Base-by-base conservation (phyloP, 1,284 basidiomycete species). In the Microbotryomycetes sp. region DNA sequence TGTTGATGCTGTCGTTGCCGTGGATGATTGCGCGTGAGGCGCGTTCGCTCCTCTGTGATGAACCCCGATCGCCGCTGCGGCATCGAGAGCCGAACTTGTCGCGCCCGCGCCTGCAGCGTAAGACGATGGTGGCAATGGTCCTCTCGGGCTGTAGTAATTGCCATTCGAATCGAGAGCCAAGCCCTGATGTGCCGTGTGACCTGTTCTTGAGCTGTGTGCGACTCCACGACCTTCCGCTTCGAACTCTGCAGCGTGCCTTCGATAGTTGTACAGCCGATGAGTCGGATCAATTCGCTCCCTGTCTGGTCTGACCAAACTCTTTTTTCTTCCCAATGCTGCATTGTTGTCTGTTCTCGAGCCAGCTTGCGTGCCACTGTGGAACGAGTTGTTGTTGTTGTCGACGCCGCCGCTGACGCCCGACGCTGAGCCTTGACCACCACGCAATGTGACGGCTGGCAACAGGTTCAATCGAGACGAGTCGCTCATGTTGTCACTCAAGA, bases 251-350 rank as follows among this genome's bases (percentile, higher is more conserved):
- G 90, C 89, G 77, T 89, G 92, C 67, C 83, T 87, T 57, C 92
- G 86, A 78, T 98, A 98, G 78, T 97, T 88, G 86, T 88, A 98
- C 70, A 94, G 86, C 49, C 92, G 83, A 80, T 97, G 92, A 53
- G 85, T 86, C 9, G 93, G 92, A 74, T 97, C 93, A 72, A 97
- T 91, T 80, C 94, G 89, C 80, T 97, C 94, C 65, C 94, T 82
- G 77, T 98, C 94, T 7, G 96, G 94, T 60, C 84, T 81, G 58
- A 97, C 90, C 52, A 98, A 82, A 73, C 87, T 91, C 82, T 93
- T 94, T 81, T 97, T 97, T 26, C 67, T 60, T 42, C 30, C 28
- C 16, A 55, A 42, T 31, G 23, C 31, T 22, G 36, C 36, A 19
- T 19, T 19, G 36, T 42, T 9, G 36, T 42, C 36, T 42, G 36